These are phyloP conservation scores for Hypericum androsaemum DNA, from an alignment of 345 rosid species.

Conservation along the genomic window DNA sequence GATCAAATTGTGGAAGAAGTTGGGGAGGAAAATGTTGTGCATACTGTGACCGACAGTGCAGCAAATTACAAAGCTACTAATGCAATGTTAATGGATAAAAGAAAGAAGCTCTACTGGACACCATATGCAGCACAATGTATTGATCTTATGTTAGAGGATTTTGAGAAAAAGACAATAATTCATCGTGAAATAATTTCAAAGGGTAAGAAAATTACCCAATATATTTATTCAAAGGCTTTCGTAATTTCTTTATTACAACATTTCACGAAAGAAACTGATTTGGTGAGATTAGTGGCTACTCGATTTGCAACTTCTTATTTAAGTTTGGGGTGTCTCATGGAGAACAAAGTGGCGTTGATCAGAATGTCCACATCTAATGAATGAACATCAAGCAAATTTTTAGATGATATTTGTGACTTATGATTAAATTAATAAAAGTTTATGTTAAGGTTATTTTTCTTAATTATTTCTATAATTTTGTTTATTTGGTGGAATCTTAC, in stretches of 20 bases:
- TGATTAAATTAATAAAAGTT: too few relatives aligned
- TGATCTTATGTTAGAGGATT: neutral
- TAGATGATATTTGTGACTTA: too few relatives aligned
- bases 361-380: neutral
- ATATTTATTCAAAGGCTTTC: neutral
- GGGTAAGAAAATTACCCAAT: too few relatives aligned
- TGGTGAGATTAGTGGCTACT: neutral
- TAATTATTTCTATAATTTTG: too few relatives aligned
- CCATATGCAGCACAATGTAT: slow-evolving; percentile 6
- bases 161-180: neutral
- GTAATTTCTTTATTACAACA: neutral
- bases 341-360: neutral
- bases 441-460: too few relatives aligned
- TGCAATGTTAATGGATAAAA: neutral
- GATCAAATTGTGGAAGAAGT: neutral
- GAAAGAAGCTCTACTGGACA: neutral
- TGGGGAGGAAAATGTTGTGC: slow-evolving; percentile 2
- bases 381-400: neutral
- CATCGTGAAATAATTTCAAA: too few relatives aligned
- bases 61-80: neutral
- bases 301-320: neutral
- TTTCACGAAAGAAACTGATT: neutral
- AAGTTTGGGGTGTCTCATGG: neutral
- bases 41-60: slow-evolving; percentile 8
- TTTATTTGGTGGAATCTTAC: too few relatives aligned